phyloP scores from a whole-genome alignment of 2,329 filamentous ascomycete genomes.

The Seiridium unicorne region DNA sequence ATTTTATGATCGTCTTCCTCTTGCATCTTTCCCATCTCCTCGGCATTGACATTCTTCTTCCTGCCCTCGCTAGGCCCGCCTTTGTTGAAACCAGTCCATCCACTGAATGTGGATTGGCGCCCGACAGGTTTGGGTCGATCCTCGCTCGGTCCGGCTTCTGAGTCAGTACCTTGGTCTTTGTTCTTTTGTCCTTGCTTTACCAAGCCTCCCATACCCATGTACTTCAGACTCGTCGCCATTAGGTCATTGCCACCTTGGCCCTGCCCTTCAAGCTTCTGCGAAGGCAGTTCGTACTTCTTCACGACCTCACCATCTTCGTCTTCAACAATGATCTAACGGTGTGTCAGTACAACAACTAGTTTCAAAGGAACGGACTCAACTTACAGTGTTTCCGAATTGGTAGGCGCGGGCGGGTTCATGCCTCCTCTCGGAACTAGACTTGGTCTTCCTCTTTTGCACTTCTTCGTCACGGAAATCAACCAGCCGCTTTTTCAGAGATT shows the following conservation, averaged over 20 bases:
- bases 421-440: constrained; percentile 52
- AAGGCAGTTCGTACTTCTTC: constrained; percentile 76
- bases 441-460: constrained; percentile 59
- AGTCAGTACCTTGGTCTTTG: constrained; percentile 11
- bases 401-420: constrained; percentile 78
- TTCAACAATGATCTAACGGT: constrained; percentile 74
- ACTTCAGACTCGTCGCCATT: constrained; percentile 48
- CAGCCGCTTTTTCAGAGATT: constrained; percentile 47
- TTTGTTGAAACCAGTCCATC: constrained; percentile 50
- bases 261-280: constrained; percentile 39
- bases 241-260: constrained; percentile 30
- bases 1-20: constrained; percentile 64
- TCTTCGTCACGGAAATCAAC: constrained; percentile 58
- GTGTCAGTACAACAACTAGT: constrained; percentile 22
- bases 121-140: constrained; percentile 20
- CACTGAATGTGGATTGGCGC: constrained; percentile 36
- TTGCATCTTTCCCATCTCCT: constrained; percentile 45
- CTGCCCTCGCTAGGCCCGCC: constrained; percentile 28
- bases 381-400: constrained; percentile 77
- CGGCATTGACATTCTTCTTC: constrained; percentile 33
- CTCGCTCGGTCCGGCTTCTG: constrained; percentile 23
- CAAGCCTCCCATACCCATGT: constrained; percentile 50
- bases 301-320: constrained; percentile 84
- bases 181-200: constrained; percentile 39
- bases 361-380: constrained; percentile 19